phyloP scores from a whole-genome alignment of 805 yeast species.

The Ogataea zsoltii region DNA sequence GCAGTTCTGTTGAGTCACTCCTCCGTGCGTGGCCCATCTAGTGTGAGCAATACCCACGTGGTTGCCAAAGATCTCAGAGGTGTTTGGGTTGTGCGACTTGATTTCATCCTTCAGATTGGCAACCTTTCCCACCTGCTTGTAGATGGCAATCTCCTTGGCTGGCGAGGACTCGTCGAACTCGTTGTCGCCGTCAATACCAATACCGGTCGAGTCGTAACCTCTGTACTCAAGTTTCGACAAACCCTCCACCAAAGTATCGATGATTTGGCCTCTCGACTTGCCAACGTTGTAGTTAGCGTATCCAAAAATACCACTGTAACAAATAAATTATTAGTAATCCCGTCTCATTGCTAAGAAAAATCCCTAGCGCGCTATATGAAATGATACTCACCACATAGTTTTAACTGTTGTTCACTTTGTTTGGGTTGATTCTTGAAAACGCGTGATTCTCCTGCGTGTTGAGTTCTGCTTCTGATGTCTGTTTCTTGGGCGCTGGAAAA shows the following conservation, averaged over 20 bases:
- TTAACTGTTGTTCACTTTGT: too few species aligned
- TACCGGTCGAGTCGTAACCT: conserved; percentile 97
- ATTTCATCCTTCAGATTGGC: conserved; percentile 72
- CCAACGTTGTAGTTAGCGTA: conserved; percentile 95
- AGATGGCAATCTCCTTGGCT: conserved; percentile 66
- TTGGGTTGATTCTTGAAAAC: too few species aligned
- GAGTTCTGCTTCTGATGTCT: too few species aligned
- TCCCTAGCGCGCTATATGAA: too few species aligned
- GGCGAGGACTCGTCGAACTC: conserved; percentile 31
- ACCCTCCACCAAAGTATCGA: conserved; percentile 86
- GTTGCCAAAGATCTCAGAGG: conserved; percentile 66
- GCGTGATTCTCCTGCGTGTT: too few species aligned
- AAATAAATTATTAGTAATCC: neutral
- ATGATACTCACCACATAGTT: too few species aligned
- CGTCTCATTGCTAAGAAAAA: too few species aligned
- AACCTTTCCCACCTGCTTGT: conserved; percentile 92
- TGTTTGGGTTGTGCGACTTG: conserved; percentile 48
- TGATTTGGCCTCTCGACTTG: conserved; percentile 87
- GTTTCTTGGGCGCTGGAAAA: too few species aligned
- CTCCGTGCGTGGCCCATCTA: conserved; percentile 99
- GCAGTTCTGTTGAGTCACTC: conserved; percentile 80
- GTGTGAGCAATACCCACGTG: conserved; percentile 99
- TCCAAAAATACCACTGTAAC: conserved; percentile 93
- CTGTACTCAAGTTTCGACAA: conserved; percentile 87
- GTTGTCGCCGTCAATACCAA: conserved; percentile 90